Evolutionary conservation across 2,329 filamentous ascomycete genomes (phyloP).

Genomic region (Aspergillus clavatus): DNA sequence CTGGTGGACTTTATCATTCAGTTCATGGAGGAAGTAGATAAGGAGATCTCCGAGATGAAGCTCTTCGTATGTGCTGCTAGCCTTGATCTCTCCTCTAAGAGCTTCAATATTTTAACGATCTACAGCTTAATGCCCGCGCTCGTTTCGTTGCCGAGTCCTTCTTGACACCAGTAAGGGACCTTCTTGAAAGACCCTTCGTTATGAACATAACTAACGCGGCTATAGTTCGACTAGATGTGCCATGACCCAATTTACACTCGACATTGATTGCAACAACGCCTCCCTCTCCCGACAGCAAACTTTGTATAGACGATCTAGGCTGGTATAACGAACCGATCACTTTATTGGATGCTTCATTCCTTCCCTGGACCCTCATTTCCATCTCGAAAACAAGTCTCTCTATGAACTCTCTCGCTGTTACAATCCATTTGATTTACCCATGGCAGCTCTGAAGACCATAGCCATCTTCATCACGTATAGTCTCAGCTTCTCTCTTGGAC

Average conservation of each 20-base stretch:
- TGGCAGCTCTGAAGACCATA: neutral
- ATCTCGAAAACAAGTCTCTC: conserved; percentile 4
- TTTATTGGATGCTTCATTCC: conserved; percentile 10
- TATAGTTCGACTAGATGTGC: conserved; percentile 18
- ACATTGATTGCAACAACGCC: conserved; percentile 18
- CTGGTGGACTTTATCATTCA: conserved; percentile 98
- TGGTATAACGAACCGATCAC: conserved; percentile 17
- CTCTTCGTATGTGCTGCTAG: conserved; percentile 70
- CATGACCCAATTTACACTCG: conserved; percentile 10
- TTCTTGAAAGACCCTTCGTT: neutral
- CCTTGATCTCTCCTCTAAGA: neutral
- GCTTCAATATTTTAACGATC: conserved; percentile 18
- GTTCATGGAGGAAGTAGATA: conserved; percentile 99
- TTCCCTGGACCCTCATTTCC: conserved; percentile 10
- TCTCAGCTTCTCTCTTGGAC: too few relatives aligned
- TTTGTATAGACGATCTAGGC: conserved; percentile 23
- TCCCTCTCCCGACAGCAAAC: conserved; percentile 12
- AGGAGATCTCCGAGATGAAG: conserved; percentile 99
- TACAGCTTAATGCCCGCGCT: conserved; percentile 86
- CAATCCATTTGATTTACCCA: neutral
- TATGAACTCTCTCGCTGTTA: neutral
- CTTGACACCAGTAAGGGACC: conserved; percentile 70
- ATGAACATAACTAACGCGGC: conserved; percentile 26
- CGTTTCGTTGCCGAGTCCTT: conserved; percentile 98
- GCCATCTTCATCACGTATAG: neutral